Conservation (phyloP, 2,329 filamentous ascomycete genomes). For the Aspergillus brasiliensis region DNA sequence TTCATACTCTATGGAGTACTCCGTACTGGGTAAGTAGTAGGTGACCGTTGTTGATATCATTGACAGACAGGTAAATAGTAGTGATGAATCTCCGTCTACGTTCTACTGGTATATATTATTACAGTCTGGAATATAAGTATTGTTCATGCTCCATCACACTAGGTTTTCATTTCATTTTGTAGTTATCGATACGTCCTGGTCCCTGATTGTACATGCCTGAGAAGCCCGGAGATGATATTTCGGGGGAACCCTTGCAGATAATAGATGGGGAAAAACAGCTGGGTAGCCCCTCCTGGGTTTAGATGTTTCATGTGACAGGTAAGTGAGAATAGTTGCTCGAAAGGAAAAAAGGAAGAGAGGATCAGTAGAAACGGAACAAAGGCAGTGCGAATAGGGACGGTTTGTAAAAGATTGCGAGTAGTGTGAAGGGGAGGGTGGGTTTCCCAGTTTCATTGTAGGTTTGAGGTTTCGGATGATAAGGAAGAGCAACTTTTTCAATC, state of each 20-base stretch:
- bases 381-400: conserved; percentile 14
- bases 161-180: background rate
- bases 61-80: no score
- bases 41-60: no score
- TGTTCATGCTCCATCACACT: background rate
- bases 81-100: no score
- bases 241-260: conserved; percentile 8
- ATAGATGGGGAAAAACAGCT: conserved; percentile 15
- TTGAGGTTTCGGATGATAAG: conserved; percentile 8
- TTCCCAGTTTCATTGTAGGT: conserved; percentile 1
- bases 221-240: conserved; percentile 13
- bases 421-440: background rate
- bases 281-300: conserved; percentile 3
- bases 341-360: conserved; percentile 8
- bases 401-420: conserved; percentile 2
- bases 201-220: conserved; percentile 18
- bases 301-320: conserved; percentile 13
- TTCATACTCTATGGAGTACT: no score
- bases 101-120: no score
- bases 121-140: no score
- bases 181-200: conserved; percentile 1
- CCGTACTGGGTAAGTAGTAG: no score
- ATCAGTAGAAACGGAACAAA: conserved; percentile 14
- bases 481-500: conserved; percentile 16
- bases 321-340: conserved; percentile 10